Base-by-base conservation (phyloP, 1,284 basidiomycete species). In the Tylopilus sp. region DNA sequence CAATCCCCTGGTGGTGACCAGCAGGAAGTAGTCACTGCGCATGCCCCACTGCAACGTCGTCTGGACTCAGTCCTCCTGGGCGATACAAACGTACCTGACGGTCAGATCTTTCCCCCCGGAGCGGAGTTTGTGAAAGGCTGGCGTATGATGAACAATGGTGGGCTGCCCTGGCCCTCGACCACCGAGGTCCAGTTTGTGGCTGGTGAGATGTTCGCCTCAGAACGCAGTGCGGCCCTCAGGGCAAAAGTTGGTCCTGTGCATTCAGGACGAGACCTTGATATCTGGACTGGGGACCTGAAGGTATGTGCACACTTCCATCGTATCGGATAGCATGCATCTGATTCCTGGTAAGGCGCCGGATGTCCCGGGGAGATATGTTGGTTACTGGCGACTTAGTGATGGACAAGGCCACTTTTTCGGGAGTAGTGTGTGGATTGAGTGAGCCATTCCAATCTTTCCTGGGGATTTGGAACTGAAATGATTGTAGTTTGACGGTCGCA, bases 51-150 rank as follows among this genome's bases (percentile, higher is more conserved):
- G n/a, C 45, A 50, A 36, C 21, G 21, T 24, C 31, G 46, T 29
- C 60, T 83, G 51, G 71, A 72, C 47, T 85, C 86, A 3, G 69
- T 67, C 7, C 85, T 85, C 55, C 58, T 91, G 7, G 73, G 72
- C 35, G 84, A 91, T 61, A 73, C 82, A 39, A 90, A 85, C 43
- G 81, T 89, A 42, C 73, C 77, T 9, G 85, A 88, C 59, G 88
- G 89, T 1, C 85, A 89, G 59, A 68, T 81, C 33, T 85, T 92
- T 60, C 85, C 88, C 38, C 83, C 88, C 7, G 89, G 89, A 38
- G 88, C 87, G 0, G 86, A 88, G 64, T 92, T 92, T 60, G 78
- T 88, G 46, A 91, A 92, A 69, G 80, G 80, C 20, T 92, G 89
- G 89, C 73, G 75, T 50, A 76, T 92, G 72, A 59, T 73, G 37